phyloP scores from a whole-genome alignment of 257 asterid species.

The Nicotiana otophora region DNA sequence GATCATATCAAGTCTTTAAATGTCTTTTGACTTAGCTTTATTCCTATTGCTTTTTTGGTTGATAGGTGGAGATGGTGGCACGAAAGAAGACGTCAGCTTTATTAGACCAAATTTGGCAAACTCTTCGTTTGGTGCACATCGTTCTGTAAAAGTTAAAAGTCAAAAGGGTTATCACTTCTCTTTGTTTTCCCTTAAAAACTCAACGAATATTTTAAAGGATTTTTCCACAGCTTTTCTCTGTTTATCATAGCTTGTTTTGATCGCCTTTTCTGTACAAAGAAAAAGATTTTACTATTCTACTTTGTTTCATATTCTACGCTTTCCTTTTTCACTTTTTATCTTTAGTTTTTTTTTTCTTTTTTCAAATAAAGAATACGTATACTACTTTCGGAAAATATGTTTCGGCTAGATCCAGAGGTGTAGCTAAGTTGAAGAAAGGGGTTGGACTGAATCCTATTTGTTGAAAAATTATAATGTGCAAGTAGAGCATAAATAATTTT shows the following conservation, averaged over 20 bases:
- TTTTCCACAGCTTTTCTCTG: not conserved
- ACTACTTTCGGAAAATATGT: too few species aligned
- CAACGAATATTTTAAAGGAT: not conserved
- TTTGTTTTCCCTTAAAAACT: not conserved
- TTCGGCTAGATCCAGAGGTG: too few species aligned
- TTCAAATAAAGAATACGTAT: not conserved
- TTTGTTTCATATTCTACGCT: not conserved
- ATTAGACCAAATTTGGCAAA: conserved; percentile 24
- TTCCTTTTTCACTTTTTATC: not conserved
- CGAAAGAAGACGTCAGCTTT: conserved; percentile 72
- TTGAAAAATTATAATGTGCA: too few species aligned
- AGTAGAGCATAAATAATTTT: too few species aligned
- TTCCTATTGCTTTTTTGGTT: not conserved
- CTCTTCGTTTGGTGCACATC: not conserved
- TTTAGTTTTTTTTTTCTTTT: not conserved
- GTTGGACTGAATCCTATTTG: too few species aligned
- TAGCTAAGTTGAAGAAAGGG: too few species aligned
- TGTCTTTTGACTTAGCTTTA: not conserved
- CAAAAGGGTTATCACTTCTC: not conserved
- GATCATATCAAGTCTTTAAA: not conserved
- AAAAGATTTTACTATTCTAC: not conserved
- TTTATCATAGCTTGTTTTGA: not conserved
- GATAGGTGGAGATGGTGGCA: conserved; percentile 96
- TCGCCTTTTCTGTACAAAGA: not conserved
- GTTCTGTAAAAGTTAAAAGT: not conserved